These are phyloP conservation scores for Petasospora fabianii DNA, from an alignment of 1,139 yeast species.

Conservation along the genomic window DNA sequence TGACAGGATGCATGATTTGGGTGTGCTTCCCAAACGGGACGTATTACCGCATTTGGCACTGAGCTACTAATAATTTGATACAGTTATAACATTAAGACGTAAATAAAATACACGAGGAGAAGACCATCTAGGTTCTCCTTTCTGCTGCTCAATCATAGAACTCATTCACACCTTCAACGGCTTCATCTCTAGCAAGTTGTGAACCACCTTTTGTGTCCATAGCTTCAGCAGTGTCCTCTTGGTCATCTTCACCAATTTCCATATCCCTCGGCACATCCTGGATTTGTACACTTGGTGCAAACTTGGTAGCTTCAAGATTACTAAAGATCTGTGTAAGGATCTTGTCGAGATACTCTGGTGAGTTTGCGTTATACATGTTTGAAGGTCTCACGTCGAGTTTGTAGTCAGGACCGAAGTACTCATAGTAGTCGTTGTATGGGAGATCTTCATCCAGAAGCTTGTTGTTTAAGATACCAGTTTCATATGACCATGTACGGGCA, in stretches of 20 bases:
- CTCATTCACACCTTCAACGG: constrained; percentile 62
- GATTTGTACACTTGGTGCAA: constrained; percentile 95
- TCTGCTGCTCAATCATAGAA: no score
- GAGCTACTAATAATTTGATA: no score
- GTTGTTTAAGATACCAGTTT: constrained; percentile 83
- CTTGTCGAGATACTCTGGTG: constrained; percentile 88
- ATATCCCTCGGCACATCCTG: constrained; percentile 84
- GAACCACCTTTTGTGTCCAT: constrained; percentile 92
- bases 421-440: constrained; percentile 95
- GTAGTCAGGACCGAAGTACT: constrained; percentile 96
- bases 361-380: constrained; percentile 94
- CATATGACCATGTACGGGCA: constrained; percentile 94
- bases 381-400: constrained; percentile 90
- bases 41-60: no score
- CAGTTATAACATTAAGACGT: no score
- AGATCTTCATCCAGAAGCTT: constrained; percentile 75
- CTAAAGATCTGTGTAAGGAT: constrained; percentile 72
- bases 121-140: no score
- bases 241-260: constrained; percentile 79
- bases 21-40: no score
- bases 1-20: no score
- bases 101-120: no score
- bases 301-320: constrained; percentile 82
- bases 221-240: constrained; percentile 69
- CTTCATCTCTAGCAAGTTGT: constrained; percentile 74